These are phyloP conservation scores for Coemansia pectinata DNA, from an alignment of 192 early-diverging fungal species.

Conservation along the genomic window DNA sequence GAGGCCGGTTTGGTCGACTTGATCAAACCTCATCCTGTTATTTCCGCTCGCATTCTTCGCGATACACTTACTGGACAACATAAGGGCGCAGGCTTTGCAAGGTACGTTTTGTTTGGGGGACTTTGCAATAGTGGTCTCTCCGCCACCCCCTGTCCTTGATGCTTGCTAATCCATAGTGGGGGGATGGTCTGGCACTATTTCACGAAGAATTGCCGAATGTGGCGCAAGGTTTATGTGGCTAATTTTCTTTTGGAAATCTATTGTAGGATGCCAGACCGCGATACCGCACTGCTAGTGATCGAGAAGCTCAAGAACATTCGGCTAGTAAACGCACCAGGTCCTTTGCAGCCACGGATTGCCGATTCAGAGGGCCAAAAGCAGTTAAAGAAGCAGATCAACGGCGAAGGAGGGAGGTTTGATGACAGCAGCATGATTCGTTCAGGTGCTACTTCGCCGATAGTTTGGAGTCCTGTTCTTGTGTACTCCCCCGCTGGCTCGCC, in stretches of 20 bases:
- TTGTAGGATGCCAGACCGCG: slow-evolving; percentile 67
- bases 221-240: slow-evolving; percentile 2
- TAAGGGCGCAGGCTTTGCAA: slow-evolving; percentile 79
- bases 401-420: slow-evolving; percentile 21
- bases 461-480: slow-evolving; percentile 51
- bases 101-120: slow-evolving; percentile 1
- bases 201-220: background rate
- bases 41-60: slow-evolving; percentile 75
- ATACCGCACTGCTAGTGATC: slow-evolving; percentile 67
- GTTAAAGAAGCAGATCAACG: slow-evolving; percentile 65
- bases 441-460: slow-evolving; percentile 28
- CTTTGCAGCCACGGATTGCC: slow-evolving; percentile 77
- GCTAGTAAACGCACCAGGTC: slow-evolving; percentile 62
- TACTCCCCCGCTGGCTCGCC: slow-evolving; percentile 34
- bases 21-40: slow-evolving; percentile 64
- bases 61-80: slow-evolving; percentile 64
- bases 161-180: background rate
- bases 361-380: slow-evolving; percentile 79
- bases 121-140: slow-evolving; percentile 5
- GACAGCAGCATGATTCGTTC: slow-evolving; percentile 22
- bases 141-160: background rate
- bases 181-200: slow-evolving; percentile 3
- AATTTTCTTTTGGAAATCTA: background rate
- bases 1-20: slow-evolving; percentile 67
- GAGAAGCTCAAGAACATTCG: slow-evolving; percentile 63